Base-by-base conservation (phyloP, 108 stramenopile genomes). In the Conticribra guillardii region DNA sequence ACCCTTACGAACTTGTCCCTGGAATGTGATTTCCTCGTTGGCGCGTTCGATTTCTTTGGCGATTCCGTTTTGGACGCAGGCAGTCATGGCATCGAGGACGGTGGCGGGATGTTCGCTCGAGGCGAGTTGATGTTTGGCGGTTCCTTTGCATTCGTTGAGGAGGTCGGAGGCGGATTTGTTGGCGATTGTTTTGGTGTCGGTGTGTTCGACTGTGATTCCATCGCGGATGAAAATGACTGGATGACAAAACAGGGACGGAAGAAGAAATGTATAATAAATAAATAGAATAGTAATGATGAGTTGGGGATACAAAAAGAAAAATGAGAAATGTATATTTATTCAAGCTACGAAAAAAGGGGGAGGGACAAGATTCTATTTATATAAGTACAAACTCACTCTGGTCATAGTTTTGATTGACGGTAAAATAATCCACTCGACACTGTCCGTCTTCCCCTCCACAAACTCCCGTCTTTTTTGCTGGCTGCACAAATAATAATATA, bases 21-120 rank as follows among this genome's bases (percentile, higher is more conserved):
- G 84, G 37, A 89, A 88, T 0, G 81, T 62, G 23, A 95, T 69
- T 75, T 92, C 89, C 62, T 92, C 89, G 60, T 85, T 92, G 61
- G 83, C 64, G 17, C 72, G 69, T 51, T 69, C 62, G 24, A 90
- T 60, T 31, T 78, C 76, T 0, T 45, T 46, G 9, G 79, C 79
- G 11, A 87, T 55, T 2, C 81, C 64, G 4, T 50, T 49, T 67
- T 90, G 64, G 56, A 90, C 77, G 66, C 89, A 90, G 9, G 67
- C 65, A 0, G 84, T 34, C 17, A 88, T 26, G 26, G 34, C 61
- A 1, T 82, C 73, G 33, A 79, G 44, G 1, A 84, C 70, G 11
- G 47, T 8, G 11, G 64, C 69, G 0, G 70, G 33, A 5, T 48
- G 16, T 14, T 34, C 67, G 26, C 71, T 66, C 4, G 18, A 48